Evolutionary conservation across 2,329 filamentous ascomycete species (phyloP), one percentile per base, ranked within the genome.

Genomic region (Teratosphaeria zuluensis): DNA sequence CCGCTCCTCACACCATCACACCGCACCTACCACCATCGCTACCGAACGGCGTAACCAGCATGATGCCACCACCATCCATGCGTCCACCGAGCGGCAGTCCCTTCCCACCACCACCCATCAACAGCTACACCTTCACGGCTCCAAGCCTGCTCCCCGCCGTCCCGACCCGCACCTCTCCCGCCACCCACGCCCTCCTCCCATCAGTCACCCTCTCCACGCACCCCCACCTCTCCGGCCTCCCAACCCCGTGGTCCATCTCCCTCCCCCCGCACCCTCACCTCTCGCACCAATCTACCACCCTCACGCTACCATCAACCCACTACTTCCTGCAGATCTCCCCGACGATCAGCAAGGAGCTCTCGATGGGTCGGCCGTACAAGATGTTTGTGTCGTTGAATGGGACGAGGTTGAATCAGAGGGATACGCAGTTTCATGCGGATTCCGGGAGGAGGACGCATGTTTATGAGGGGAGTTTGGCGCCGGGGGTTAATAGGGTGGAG

Each of bases 401-500:
- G 48, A 80, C 83, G 46, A 75, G 78, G 55, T 80, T 87, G 7
- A 78, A 87, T n/a, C 69, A 66, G 59, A 63, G 62, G 14, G 71
- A 82, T 61, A 83, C 84, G 56, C 63, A 73, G 76, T 58, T 69
- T 56, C 62, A 67, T 56, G 62, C 63, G 11, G 68, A 67, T 24
- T 63, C 61, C 7, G 65, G 72, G 35, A 64, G 64, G 57, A 78
- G 79, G 60, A 84, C 84, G 62, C 85, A 86, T n/a, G 76, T 88
- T 0, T 96, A 90, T 66, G 91, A 96, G 65, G 81, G 85, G 7
- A 82, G 82, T 56, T 76, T 96, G 31, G 80, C 83, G 30, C 81
- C 82, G 1, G 90, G 90, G 6, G 80, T 90, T 55, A 95, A 94
- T 65, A 81, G 86, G 53, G 81, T 96, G 55, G 87, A 91, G 66